Evolutionary conservation across 1,139 yeast genomes (phyloP).

Genomic region (Fermentozyma sake): DNA sequence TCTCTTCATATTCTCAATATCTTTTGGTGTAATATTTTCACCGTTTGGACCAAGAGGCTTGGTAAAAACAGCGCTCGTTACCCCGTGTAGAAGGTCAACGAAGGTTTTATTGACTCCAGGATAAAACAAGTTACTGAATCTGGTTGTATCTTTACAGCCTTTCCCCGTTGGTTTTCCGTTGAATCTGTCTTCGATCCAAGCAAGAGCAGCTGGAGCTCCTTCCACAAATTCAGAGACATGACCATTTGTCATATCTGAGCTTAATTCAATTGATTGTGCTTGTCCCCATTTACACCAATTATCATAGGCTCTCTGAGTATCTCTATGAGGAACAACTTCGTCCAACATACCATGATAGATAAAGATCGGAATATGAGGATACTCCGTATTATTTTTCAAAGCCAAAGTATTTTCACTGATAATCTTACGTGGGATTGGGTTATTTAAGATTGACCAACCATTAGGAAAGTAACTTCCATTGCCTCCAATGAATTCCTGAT

Average conservation of each 20-base stretch:
- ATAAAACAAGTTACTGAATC: conserved; percentile 21
- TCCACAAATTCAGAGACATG: conserved; percentile 11
- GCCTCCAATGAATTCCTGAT: conserved; percentile 15
- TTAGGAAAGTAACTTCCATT: conserved; percentile 8
- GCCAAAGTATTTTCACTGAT: conserved; percentile 17
- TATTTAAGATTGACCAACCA: conserved; percentile 16
- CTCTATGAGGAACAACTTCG: conserved; percentile 23
- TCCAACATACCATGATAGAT: conserved; percentile 30
- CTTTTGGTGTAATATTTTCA: conserved; percentile 1
- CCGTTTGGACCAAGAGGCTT: conserved; percentile 3
- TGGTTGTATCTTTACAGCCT: conserved; percentile 22
- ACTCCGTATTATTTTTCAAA: conserved; percentile 14
- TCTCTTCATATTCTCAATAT: too few relatives aligned
- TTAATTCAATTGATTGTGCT: conserved; percentile 5
- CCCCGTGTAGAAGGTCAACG: not conserved
- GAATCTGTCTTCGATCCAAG: conserved; percentile 14
- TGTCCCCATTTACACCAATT: conserved; percentile 30
- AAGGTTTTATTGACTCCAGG: conserved; percentile 1
- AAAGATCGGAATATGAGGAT: conserved; percentile 31
- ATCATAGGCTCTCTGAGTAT: conserved; percentile 21
- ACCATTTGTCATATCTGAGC: conserved; percentile 6
- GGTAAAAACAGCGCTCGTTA: conserved; percentile 2
- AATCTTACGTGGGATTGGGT: conserved; percentile 10
- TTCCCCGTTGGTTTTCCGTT: conserved; percentile 19
- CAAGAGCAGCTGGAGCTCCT: conserved; percentile 16